phyloP scores from a whole-genome alignment of 495 filamentous ascomycete species.

The Aspergillus haitiensis region DNA sequence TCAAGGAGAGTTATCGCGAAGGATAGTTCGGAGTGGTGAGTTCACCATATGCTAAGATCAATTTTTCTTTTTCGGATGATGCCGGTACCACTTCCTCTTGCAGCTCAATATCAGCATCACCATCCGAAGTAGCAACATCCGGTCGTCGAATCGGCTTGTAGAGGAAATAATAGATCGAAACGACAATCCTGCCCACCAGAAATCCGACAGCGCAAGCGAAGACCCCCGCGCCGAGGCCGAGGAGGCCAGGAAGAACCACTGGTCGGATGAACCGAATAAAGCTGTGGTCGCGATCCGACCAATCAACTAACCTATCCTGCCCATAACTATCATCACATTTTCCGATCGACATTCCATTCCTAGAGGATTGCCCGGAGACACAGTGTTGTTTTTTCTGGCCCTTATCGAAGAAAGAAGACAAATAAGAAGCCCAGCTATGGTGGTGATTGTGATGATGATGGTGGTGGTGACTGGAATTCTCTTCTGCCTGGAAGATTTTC shows the following conservation, averaged over 20 bases:
- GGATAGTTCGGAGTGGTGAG: too few relatives aligned
- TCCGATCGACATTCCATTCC: not conserved
- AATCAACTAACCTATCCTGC: constrained; percentile 18
- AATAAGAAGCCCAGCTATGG: not conserved
- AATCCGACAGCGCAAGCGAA: constrained; percentile 45
- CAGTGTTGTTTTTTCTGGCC: not conserved
- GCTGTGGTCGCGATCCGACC: constrained; percentile 22
- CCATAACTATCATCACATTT: too few relatives aligned
- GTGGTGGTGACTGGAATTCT: constrained; percentile 18
- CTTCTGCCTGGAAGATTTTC: constrained; percentile 28
- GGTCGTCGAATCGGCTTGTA: not conserved
- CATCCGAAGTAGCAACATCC: not conserved
- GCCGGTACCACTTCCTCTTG: not conserved
- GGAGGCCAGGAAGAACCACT: constrained; percentile 38
- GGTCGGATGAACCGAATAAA: constrained; percentile 33
- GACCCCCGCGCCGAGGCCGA: constrained; percentile 43
- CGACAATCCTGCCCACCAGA: constrained; percentile 37
- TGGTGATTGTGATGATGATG: constrained; percentile 4
- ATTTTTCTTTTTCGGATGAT: too few relatives aligned
- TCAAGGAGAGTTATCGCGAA: too few relatives aligned
- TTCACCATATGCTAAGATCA: too few relatives aligned
- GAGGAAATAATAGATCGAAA: constrained; percentile 30
- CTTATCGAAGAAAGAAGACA: not conserved
- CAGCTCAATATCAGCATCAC: not conserved
- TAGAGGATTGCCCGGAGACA: constrained; percentile 5